These are phyloP conservation scores for Fusarium camptoceras DNA, from an alignment of 2,329 filamentous ascomycete genomes.

Conservation along the genomic window DNA sequence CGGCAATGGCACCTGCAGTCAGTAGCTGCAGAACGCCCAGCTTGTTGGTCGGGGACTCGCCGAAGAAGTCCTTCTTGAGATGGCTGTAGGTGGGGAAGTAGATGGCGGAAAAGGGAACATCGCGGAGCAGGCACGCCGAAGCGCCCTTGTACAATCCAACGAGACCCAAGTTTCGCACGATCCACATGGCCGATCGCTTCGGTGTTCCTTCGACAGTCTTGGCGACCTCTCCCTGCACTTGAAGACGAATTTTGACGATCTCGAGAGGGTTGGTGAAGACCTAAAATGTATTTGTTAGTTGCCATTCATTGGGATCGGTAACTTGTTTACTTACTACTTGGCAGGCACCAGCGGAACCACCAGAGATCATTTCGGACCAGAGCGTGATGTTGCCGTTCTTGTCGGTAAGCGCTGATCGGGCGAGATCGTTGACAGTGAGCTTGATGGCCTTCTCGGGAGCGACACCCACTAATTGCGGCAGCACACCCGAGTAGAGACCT, in stretches of 20 bases:
- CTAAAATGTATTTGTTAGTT: constrained; percentile 55
- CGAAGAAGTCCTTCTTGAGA: constrained; percentile 92
- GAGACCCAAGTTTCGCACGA: constrained; percentile 93
- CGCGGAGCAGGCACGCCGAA: constrained; percentile 90
- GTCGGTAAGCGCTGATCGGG: constrained; percentile 80
- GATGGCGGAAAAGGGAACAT: constrained; percentile 97
- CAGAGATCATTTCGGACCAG: constrained; percentile 82
- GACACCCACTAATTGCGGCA: constrained; percentile 95
- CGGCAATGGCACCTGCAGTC: constrained; percentile 92
- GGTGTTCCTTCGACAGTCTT: constrained; percentile 86
- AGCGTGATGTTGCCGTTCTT: constrained; percentile 80
- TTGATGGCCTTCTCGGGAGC: constrained; percentile 99
- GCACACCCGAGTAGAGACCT: constrained; percentile 92
- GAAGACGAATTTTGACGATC: constrained; percentile 98
- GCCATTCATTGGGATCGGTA: not conserved
- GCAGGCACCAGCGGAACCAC: constrained; percentile 89
- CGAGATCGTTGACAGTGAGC: constrained; percentile 96
- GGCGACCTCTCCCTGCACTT: constrained; percentile 95
- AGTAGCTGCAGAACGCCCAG: constrained; percentile 91
- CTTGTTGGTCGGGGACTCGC: constrained; percentile 87
- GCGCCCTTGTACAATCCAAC: constrained; percentile 97
- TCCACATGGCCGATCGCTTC: constrained; percentile 96
- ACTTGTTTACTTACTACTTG: constrained; percentile 82
- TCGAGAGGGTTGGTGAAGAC: constrained; percentile 98
- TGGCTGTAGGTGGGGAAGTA: constrained; percentile 99